Base-by-base conservation (phyloP, 345 rosid genomes). In the Syzygium jambos region DNA sequence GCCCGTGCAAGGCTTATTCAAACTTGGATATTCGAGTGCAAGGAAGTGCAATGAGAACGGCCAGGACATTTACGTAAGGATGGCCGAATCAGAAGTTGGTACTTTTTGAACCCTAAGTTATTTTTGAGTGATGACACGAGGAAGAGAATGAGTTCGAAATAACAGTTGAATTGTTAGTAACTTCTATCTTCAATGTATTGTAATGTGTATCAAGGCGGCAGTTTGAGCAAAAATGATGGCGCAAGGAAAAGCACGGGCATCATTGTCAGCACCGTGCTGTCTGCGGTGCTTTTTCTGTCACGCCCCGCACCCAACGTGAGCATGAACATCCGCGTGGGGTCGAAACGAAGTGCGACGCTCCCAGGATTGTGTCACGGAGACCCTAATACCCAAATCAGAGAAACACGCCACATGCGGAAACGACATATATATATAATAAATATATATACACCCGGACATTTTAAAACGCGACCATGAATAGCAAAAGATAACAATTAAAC, bases 1-100 rank as follows among this genome's bases (percentile, higher is more conserved):
- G 91, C 85, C 89, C 93, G 52, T 92, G 94, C 84, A 56, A 30
- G 49, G 94, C 93, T 19, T 91, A 90, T 61, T 85, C 91, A 21
- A 78, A 87, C 46, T 14, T 78, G 6, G 88, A 89, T 85, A 89
- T 91, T 11, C 85, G n/a, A 61, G 89, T 88, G 49, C 77, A 80
- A 0, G 93, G 92, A 38, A 90, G 91, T 51, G 92, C 23, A 61
- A 15, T 12, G 86, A 27, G 59, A 85, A 85, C 19, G 90, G 90
- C 25, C 90, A 89, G 86, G 91, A 85, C 86, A 84, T 92, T 51
- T 53, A 86, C 34, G 27, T 91, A 49, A 73, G 92, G n/a, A 51
- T 91, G 86, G 83, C 91, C 38, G 91, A 90, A 51, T 88, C 91
- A 10, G 89, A 89, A 65, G 85, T 85, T 52, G 91, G 92, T 89